Base-by-base conservation (phyloP, 2,329 filamentous ascomycete species). In the Cryphonectria parasitica region DNA sequence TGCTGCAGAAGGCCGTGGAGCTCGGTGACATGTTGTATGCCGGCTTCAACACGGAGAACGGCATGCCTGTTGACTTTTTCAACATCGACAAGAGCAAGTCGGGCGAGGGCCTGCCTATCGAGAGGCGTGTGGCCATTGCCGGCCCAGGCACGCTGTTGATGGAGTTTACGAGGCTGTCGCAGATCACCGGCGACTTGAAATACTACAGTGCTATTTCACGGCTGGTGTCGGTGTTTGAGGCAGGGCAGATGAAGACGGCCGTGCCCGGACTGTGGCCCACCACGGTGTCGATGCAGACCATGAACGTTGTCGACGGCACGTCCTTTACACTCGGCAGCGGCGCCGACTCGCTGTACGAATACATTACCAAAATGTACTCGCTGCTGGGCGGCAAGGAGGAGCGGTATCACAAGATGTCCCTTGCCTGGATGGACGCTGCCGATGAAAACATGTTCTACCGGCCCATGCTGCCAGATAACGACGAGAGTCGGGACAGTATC, bases 251-350 rank as follows among this genome's bases (percentile, higher is more conserved):
- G 73, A 80, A 84, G 22, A 94, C 92, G 0, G 83, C 81, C 22
- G 79, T 95, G 1, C 92, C 92, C 0, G 92, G 92, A 0, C 83
- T 94, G 79, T 95, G 92, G 91, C 92, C 92, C 1, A 84, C 89
- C 65, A 83, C 81, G 69, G 80, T 94, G 13, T 89, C 91, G 75
- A 88, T 77, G 86, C 83, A 72, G 83, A 84, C 64, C 84, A 85
- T 78, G 78, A 83, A 78, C 77, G 82, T 82, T 67, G 70, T 76
- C 25, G 25, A 52, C 25, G 80, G 77, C 34, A 75, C 70, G 70
- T 72, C 77, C 71, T 82, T 81, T 69, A 77, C 77, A 3, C 76
- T 82, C 2, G 80, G 78, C 22, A 78, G 78, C 52, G 75, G 79
- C 73, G 79, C 80, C n/a, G 80, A 83, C 71, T 82, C 79, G 54